Base-by-base conservation (phyloP, 306 rosid species). In the Canavalia gladiata region DNA sequence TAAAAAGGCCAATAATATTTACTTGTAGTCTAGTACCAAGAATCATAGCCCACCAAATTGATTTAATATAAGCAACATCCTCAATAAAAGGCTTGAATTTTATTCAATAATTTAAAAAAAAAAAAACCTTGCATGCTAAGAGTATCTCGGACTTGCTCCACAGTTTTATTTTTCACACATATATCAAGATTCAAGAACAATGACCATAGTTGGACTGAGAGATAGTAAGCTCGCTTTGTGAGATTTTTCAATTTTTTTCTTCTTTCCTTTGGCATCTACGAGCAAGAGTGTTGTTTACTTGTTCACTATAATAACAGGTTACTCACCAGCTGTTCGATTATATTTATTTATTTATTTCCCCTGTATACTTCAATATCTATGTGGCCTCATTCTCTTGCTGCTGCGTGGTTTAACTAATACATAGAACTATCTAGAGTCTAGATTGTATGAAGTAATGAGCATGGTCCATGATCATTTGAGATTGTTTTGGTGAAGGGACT, bases 131-230 rank as follows among this genome's bases (percentile, higher is more conserved):
- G 13, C 30, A 76, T 18, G 25, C 25, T 18, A 31, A 31, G 13
- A 62, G 50, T 49, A 52, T 37, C 35, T 4, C 58, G 31, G 67
- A 52, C 5, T 4, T 46, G 71, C 35, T 60, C 37, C 4, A 74
- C n/a, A 64, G 69, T 37, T 34, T 30, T 64, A 64, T 64, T 37
- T 29, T 64, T 35, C 6, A 68, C 11, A 29, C 39, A 35, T 33
- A 9, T 68, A 33, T 46, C 74, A 68, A 68, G 57, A 68, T 68
- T 68, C 29, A 68, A 46, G 54, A 68, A 43, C 45, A 68, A 67
- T 8, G 25, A 68, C 6, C 71, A 6, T 25, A 4, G 6, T 0
- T 25, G 69, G 30, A 62, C 51, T 65, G n/a, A 43, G 25, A 66
- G n/a, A 66, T 31, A 9, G 41, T 31, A 31, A 30, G n/a, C 39